These are phyloP conservation scores for Apiospora saccharicola DNA, from an alignment of 2,329 filamentous ascomycete genomes.

Conservation along the genomic window DNA sequence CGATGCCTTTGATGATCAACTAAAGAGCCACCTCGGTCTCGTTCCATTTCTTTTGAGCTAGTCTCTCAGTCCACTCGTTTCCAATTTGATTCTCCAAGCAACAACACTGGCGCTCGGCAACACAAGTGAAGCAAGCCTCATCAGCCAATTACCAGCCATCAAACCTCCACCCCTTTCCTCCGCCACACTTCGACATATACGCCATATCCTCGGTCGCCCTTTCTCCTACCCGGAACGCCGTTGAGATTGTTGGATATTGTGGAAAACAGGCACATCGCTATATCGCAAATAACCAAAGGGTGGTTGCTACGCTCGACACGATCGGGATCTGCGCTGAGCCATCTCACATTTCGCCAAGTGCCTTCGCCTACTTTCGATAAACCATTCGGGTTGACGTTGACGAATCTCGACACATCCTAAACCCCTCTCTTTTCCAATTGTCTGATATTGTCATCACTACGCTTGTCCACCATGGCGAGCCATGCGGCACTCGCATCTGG, in stretches of 20 bases:
- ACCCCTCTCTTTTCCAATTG: neutral
- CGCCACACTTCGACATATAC: neutral
- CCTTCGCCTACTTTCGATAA: neutral
- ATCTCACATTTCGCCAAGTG: conserved; percentile 9
- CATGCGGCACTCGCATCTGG: conserved; percentile 25
- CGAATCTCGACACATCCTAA: neutral
- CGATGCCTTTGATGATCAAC: conserved; percentile 37
- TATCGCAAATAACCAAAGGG: neutral
- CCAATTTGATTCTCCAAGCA: conserved; percentile 29
- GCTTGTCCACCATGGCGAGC: conserved; percentile 25
- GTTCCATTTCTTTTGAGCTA: conserved; percentile 50
- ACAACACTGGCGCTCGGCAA: neutral
- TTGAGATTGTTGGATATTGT: neutral
- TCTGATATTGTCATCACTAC: neutral
- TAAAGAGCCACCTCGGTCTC: conserved; percentile 39
- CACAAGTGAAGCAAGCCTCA: conserved; percentile 21
- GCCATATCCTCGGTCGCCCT: conserved; percentile 11
- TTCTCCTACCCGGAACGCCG: neutral
- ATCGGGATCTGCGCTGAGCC: conserved; percentile 13
- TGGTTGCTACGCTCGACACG: neutral
- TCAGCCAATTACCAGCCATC: conserved; percentile 17
- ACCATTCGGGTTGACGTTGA: neutral
- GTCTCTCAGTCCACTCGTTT: conserved; percentile 57
- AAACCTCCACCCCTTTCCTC: conserved; percentile 1
- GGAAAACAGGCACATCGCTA: neutral